Percentiles rank a stretch among this genome's conserved stretches.
These are phyloP conservation scores for Raffaelea deltoideospora DNA, from an alignment of 2,329 filamentous ascomycete genomes.

Conservation along the genomic window DNA sequence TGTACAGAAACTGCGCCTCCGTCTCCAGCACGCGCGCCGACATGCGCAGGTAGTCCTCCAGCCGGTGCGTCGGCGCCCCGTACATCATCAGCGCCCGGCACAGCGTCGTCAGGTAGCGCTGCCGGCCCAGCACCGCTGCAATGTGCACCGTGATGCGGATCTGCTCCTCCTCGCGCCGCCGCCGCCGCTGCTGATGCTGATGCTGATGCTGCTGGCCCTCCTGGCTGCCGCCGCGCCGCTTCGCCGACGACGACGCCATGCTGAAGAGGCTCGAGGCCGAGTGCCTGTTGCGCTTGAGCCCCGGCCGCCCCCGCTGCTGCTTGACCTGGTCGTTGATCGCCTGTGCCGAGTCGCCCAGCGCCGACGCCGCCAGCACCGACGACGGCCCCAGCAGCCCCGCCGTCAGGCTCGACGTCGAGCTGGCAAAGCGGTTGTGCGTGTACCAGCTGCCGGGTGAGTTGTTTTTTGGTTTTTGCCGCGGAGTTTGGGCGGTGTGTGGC, in stretches of 20 bases:
- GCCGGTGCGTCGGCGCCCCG: constrained; percentile 76
- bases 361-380: constrained; percentile 33
- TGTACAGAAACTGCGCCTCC: constrained; percentile 76
- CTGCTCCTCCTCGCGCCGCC: constrained; percentile 15
- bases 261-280: constrained; percentile 6
- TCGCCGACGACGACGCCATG: background rate
- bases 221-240: background rate
- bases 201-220: constrained; percentile 5
- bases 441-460: background rate
- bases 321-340: constrained; percentile 28
- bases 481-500: too few species aligned
- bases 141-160: constrained; percentile 40
- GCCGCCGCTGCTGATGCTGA: constrained; percentile 5
- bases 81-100: constrained; percentile 81
- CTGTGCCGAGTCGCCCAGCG: constrained; percentile 25
- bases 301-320: constrained; percentile 16
- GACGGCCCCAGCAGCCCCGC: constrained; percentile 39
- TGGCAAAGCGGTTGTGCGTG: constrained; percentile 4
- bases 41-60: constrained; percentile 88
- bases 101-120: constrained; percentile 70
- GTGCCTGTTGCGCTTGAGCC: constrained; percentile 8
- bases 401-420: constrained; percentile 19
- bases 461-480: background rate
- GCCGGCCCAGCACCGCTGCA: constrained; percentile 57
- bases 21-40: constrained; percentile 79